phyloP scores from a whole-genome alignment of 352 stramenopile species.

The Saprolegnia parasitica region DNA sequence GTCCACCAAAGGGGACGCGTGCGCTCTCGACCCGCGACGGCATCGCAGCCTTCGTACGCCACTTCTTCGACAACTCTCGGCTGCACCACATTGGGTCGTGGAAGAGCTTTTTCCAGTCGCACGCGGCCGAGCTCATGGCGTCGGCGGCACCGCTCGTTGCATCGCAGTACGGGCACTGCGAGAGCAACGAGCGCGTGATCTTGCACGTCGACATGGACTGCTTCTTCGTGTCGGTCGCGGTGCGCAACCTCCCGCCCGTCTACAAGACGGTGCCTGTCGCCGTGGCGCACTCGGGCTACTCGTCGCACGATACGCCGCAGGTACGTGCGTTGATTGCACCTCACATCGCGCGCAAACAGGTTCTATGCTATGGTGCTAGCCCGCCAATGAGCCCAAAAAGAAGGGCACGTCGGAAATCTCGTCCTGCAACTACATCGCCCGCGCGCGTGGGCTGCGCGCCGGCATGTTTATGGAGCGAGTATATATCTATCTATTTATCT shows the following conservation, averaged over 20 bases:
- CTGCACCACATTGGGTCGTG: constrained; percentile 83
- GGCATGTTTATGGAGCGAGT: constrained; percentile 91
- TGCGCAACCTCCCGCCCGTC: constrained; percentile 68
- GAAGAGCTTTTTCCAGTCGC: constrained; percentile 67
- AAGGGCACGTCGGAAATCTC: constrained; percentile 88
- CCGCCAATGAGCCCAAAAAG: constrained; percentile 30
- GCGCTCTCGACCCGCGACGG: constrained; percentile 54
- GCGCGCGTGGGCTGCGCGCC: constrained; percentile 85
- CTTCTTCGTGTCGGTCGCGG: constrained; percentile 93
- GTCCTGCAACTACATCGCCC: constrained; percentile 94
- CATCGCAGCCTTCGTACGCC: constrained; percentile 52
- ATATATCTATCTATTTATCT: background rate
- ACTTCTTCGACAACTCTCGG: constrained; percentile 82
- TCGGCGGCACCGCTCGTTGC: no score
- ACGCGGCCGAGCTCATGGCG: constrained; percentile 49
- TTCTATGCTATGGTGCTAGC: no score
- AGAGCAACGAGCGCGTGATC: constrained; percentile 72
- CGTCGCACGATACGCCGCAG: background rate
- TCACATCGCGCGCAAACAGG: no score
- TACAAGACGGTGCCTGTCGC: constrained; percentile 76
- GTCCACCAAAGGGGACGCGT: background rate
- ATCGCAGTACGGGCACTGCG: constrained; percentile 32
- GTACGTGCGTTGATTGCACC: no score
- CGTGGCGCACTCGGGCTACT: constrained; percentile 77
- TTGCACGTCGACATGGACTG: constrained; percentile 97